Conservation (phyloP, 352 stramenopile genomes). For the Pythium sp. region DNA sequence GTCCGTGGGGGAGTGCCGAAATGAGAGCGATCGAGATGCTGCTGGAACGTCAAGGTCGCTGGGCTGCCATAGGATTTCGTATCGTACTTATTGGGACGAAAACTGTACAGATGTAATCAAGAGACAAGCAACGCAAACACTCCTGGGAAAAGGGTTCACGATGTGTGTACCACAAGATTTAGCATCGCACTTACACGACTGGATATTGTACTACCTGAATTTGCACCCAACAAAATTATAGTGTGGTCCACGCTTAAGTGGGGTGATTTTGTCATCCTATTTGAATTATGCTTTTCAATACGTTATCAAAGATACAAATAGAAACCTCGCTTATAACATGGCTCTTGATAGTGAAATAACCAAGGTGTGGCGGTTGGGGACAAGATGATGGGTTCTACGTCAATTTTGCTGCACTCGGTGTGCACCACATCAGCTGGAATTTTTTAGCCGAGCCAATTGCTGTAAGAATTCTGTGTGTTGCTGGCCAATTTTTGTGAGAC, state of each 20-base stretch:
- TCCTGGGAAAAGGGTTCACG: neutral
- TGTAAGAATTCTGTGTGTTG: too few relatives aligned
- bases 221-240: neutral
- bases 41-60: neutral
- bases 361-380: neutral
- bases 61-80: neutral
- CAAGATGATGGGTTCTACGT: neutral
- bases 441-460: too few relatives aligned
- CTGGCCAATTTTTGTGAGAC: neutral
- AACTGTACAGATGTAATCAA: neutral
- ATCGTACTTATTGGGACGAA: neutral
- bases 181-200: neutral
- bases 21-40: neutral
- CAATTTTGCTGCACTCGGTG: too few relatives aligned
- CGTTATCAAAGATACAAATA: neutral
- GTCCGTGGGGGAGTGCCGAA: constrained; percentile 2
- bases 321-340: neutral
- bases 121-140: constrained; percentile 11
- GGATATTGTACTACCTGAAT: neutral
- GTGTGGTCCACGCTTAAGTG: neutral
- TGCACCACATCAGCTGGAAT: too few relatives aligned
- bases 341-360: neutral
- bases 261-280: neutral
- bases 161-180: neutral
- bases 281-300: neutral